phyloP scores from a whole-genome alignment of 108 stramenopile genomes.

The Fragilaria crotonensis region DNA sequence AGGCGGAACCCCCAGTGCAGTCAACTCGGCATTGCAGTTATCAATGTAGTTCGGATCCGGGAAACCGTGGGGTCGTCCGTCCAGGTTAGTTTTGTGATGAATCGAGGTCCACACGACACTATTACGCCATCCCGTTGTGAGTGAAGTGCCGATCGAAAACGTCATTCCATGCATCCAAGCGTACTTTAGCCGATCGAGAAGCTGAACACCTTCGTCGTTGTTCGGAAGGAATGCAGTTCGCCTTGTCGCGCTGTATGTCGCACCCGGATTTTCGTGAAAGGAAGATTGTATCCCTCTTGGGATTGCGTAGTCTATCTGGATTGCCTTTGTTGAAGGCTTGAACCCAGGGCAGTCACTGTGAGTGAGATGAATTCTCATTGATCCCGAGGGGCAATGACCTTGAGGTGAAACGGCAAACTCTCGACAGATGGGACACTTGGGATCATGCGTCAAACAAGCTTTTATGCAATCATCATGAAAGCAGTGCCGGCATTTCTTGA shows the following conservation, averaged over 20 bases:
- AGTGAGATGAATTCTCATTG: constrained; percentile 27
- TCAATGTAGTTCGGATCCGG: constrained; percentile 39
- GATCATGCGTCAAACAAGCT: constrained; percentile 3
- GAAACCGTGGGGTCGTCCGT: constrained; percentile 38
- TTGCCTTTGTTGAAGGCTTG: background rate
- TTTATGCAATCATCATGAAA: constrained; percentile 31
- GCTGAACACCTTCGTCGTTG: constrained; percentile 17
- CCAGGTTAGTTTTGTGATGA: constrained; percentile 45
- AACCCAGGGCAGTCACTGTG: constrained; percentile 3
- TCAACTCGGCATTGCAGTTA: constrained; percentile 36
- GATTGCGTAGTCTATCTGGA: constrained; percentile 27
- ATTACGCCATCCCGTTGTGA: constrained; percentile 28
- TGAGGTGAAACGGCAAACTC: constrained; percentile 10
- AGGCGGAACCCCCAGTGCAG: constrained; percentile 38
- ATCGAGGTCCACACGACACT: constrained; percentile 38
- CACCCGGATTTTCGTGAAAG: constrained; percentile 35
- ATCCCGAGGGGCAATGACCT: constrained; percentile 34
- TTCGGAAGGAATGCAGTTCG: constrained; percentile 26
- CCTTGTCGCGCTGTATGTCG: constrained; percentile 9
- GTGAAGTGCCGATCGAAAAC: constrained; percentile 40
- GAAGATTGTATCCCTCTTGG: constrained; percentile 24
- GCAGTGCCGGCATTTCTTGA: constrained; percentile 10
- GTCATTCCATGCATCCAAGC: constrained; percentile 41
- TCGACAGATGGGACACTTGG: constrained; percentile 19
- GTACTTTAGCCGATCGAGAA: constrained; percentile 40